These are phyloP conservation scores for Cichorium intybus DNA, from an alignment of 140 eudicot genomes.

Conservation along the genomic window DNA sequence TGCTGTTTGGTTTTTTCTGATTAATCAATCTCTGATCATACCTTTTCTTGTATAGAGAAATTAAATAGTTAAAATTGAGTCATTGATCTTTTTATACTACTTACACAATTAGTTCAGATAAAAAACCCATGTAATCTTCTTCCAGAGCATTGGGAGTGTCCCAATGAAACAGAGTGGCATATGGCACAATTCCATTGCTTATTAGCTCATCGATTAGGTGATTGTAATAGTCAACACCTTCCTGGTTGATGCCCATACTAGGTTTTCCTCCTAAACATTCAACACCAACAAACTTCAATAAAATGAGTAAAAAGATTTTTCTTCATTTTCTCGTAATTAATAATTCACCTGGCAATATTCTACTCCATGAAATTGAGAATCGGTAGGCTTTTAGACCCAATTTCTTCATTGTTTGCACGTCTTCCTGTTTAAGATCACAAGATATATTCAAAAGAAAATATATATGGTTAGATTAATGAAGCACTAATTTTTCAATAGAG, in stretches of 20 bases:
- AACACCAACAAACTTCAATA: not conserved
- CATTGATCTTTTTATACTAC: not conserved
- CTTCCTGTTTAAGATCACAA: constrained; percentile 23
- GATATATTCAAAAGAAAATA: not conserved
- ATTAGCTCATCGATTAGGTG: constrained; percentile 35
- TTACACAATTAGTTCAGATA: constrained; percentile 27
- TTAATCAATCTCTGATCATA: too few species aligned
- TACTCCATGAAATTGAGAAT: constrained; percentile 43
- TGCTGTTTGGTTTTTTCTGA: not conserved
- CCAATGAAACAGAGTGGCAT: constrained; percentile 44
- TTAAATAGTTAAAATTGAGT: not conserved
- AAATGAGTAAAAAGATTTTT: too few species aligned
- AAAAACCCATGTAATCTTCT: constrained; percentile 40
- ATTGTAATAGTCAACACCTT: constrained; percentile 40
- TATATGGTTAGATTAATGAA: not conserved
- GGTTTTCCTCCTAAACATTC: constrained; percentile 31
- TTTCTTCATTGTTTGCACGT: constrained; percentile 32
- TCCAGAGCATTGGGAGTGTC: constrained; percentile 42
- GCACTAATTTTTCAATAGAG: too few species aligned
- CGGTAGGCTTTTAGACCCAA: constrained; percentile 40
- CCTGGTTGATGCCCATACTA: constrained; percentile 33
- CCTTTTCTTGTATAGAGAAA: too few species aligned
- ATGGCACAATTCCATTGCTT: constrained; percentile 38
- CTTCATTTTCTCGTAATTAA: not conserved
- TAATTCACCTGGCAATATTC: constrained; percentile 38